These are phyloP conservation scores for Ceratobasidium sp. DNA, from an alignment of 1,284 basidiomycete genomes.

Conservation along the genomic window DNA sequence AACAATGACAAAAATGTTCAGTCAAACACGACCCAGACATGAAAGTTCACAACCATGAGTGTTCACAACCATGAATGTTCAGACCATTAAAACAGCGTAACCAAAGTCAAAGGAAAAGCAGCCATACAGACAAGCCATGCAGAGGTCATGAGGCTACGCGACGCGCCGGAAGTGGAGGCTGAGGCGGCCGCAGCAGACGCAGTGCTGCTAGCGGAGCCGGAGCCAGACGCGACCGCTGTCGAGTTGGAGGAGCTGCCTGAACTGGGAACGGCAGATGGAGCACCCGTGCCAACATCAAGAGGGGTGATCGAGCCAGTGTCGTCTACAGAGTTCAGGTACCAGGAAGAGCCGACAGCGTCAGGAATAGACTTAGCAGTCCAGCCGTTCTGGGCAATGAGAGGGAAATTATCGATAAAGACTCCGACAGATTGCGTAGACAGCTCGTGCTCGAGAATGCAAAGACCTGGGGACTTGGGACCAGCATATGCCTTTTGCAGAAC, in stretches of 20 bases:
- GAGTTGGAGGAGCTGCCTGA: not conserved
- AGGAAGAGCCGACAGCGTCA: conserved; percentile 49
- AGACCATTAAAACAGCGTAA: conserved; percentile 15
- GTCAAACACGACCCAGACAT: conserved; percentile 11
- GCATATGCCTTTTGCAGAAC: conserved; percentile 42
- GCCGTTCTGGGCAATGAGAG: conserved; percentile 54
- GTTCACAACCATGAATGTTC: not conserved
- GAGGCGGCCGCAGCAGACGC: conserved; percentile 3
- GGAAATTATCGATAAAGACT: conserved; percentile 59
- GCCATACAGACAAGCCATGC: conserved; percentile 28
- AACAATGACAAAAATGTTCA: conserved; percentile 32
- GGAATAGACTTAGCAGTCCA: conserved; percentile 55
- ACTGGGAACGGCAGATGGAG: not conserved
- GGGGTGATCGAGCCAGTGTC: conserved; percentile 46
- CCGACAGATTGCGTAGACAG: conserved; percentile 55
- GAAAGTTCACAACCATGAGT: conserved; percentile 13
- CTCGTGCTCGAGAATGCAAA: conserved; percentile 62
- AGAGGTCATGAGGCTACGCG: not conserved
- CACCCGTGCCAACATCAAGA: conserved; percentile 14
- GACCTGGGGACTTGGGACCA: conserved; percentile 53
- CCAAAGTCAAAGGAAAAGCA: not conserved
- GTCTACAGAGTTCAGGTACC: conserved; percentile 52
- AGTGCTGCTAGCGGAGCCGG: not conserved
- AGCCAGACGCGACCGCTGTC: not conserved
- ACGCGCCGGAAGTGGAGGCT: conserved; percentile 2